Conservation (phyloP, 108 stramenopile genomes). For the Phaeodactylum tricornutum region DNA sequence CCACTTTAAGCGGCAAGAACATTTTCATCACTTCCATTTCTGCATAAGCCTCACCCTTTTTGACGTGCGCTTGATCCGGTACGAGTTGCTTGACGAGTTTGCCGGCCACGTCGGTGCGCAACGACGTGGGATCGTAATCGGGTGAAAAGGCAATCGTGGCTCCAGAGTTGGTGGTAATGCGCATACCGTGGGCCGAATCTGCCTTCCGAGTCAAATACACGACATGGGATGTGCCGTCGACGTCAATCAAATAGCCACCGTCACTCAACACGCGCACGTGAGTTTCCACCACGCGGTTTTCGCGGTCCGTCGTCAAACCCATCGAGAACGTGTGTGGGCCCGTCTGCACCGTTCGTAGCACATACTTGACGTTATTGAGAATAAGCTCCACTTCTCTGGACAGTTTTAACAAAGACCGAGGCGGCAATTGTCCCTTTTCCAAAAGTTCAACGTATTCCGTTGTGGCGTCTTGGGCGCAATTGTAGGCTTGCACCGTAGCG, state of each 20-base stretch:
- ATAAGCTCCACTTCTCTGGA: slow-evolving; percentile 81
- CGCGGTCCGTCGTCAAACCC: slow-evolving; percentile 6
- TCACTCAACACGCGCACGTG: slow-evolving; percentile 89
- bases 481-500: slow-evolving; percentile 66
- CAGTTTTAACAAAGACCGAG: slow-evolving; percentile 70
- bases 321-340: slow-evolving; percentile 63
- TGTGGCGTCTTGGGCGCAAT: slow-evolving; percentile 42
- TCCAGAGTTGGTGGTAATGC: slow-evolving; percentile 81
- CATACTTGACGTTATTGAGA: slow-evolving; percentile 90
- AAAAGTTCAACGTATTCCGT: slow-evolving; percentile 65
- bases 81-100: slow-evolving; percentile 95
- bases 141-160: slow-evolving; percentile 88
- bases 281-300: slow-evolving; percentile 39
- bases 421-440: slow-evolving; percentile 86
- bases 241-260: slow-evolving; percentile 91
- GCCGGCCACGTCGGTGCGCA: slow-evolving; percentile 92
- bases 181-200: slow-evolving; percentile 72
- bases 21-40: slow-evolving; percentile 99
- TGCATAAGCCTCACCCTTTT: slow-evolving; percentile 85
- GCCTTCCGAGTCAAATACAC: slow-evolving; percentile 79
- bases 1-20: slow-evolving; percentile 98
- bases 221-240: slow-evolving; percentile 84
- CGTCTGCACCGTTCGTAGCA: slow-evolving; percentile 55
- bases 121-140: slow-evolving; percentile 94
- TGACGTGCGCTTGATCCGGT: slow-evolving; percentile 82